Evolutionary conservation across 1,284 basidiomycete genomes (phyloP), one percentile per base, ranked within the genome.

Genomic region (Puccinia novopanici): DNA sequence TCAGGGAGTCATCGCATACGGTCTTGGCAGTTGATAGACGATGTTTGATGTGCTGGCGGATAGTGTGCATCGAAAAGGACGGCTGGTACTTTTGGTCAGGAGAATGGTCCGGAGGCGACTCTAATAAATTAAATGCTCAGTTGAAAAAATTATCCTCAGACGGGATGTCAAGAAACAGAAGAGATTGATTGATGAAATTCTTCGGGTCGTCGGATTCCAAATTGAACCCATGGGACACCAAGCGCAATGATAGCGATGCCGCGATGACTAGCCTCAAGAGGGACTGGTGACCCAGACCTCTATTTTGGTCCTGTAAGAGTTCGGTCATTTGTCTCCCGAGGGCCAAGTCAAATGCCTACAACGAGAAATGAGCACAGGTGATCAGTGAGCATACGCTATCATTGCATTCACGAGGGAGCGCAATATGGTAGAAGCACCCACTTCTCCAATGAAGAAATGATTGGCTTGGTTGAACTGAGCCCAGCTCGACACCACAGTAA

Each of bases 281-380:
- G n/a, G n/a, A n/a, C n/a, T n/a, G n/a, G n/a, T 70, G 57, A 22
- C 54, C 54, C 10, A 70, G 24, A 30, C n/a, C 15, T 40, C 30
- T 63, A 27, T 27, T 40, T 45, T 54, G 40, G 42, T 57, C 55
- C 37, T 34, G 59, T 13, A 61, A 17, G 19, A 59, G 55, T 63
- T 72, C 55, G 34, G 30, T 55, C 19, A 45, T 54, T 61, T 54
- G 70, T 22, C 70, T 37, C 17, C 19, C 68, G 27, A 65, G 45
- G 42, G 68, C 77, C 59, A 80, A 50, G 54, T 80, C 77, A 40
- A 80, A n/a, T n/a, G n/a, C n/a, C n/a, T n/a, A n/a, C n/a, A n/a
- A n/a, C n/a, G n/a, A n/a, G n/a, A n/a, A n/a, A 72, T 72, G 68
- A 63, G 45, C 15, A 19, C 0, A 37, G 27, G 9, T 65, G 0